Evolutionary conservation across 1,284 basidiomycete species (phyloP), one percentile per base, ranked within the genome.

Genomic region (Xanthoconium separans): DNA sequence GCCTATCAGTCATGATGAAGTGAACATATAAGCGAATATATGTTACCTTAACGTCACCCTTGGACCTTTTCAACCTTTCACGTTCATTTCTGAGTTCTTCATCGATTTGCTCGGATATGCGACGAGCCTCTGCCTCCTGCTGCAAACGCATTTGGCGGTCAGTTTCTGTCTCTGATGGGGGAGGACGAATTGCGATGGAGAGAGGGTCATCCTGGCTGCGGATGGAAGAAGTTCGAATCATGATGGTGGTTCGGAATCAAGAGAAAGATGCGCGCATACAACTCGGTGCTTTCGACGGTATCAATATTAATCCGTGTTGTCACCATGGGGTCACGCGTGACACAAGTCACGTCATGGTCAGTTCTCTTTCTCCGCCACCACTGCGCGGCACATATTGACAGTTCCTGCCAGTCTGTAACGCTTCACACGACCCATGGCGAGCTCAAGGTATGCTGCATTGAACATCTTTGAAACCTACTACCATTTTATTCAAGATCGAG

Each of bases 401-500:
- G 10, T 41, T 31, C 29, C 45, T 34, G 41, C 22, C 36, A 94
- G 95, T 97, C 95, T 57, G 94, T 98, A 48, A 98, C 95, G 6
- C 80, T 99, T 46, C 91, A 98, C 72, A 98, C 96, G 2, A 85
- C 89, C 24, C 87, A 91, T 62, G 96, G 96, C 27, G 96, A 99
- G 64, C 77, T 99, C 73, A 99, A 99, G 83, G 94, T 92, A 64
- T 46, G 74, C 44, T 41, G 13, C 39, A 29, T 20, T 7, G 24
- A 45, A 22, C 34, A 49, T 8, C 29, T 53, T 40, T 13, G 51
- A 51, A 34, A 22, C 4, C 8, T 48, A 24, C 46, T 47, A 37
- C 37, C 22, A 37, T 44, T 22, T 22, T 37, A 37, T 56, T 43
- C 43, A 69, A 98, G 94, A 87, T 98, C 60, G 96, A 99, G 73